phyloP scores from a whole-genome alignment of 2,329 filamentous ascomycete species.

The Blastomyces percursus region DNA sequence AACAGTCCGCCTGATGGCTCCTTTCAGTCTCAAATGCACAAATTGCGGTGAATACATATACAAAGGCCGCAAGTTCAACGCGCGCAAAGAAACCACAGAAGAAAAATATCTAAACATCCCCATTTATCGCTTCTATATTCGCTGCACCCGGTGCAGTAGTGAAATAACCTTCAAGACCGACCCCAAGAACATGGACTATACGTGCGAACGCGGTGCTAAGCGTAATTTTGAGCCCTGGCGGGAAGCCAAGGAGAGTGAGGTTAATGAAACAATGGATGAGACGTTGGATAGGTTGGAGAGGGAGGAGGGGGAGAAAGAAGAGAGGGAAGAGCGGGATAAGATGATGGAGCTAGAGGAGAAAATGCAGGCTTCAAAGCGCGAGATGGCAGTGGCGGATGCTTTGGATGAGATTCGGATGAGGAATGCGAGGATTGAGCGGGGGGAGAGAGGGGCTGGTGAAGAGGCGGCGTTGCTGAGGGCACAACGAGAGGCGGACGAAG shows the following conservation, averaged over 20 bases:
- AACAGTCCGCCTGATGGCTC: constrained; percentile 81
- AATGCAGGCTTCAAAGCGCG: constrained; percentile 79
- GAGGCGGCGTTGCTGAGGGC: constrained; percentile 47
- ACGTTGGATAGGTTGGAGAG: constrained; percentile 70
- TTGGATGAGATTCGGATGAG: constrained; percentile 86
- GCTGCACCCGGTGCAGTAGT: constrained; percentile 72
- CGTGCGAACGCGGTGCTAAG: constrained; percentile 68
- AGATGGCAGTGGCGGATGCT: constrained; percentile 95
- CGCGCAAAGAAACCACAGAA: constrained; percentile 81
- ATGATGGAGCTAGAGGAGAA: constrained; percentile 96
- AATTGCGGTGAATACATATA: constrained; percentile 72
- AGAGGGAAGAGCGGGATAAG: constrained; percentile 66
- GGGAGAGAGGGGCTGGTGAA: constrained; percentile 54
- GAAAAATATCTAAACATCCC: constrained; percentile 82
- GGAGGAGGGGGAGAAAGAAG: constrained; percentile 55
- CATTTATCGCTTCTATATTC: constrained; percentile 82
- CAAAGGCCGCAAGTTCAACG: constrained; percentile 91
- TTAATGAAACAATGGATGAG: constrained; percentile 75
- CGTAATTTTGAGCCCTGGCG: constrained; percentile 92
- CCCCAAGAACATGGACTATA: constrained; percentile 85
- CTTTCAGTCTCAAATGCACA: constrained; percentile 68
- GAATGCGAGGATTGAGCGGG: constrained; percentile 77
- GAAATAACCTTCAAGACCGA: constrained; percentile 94
- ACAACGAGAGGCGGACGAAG: constrained; percentile 76
- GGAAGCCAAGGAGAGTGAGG: constrained; percentile 45